Evolutionary conservation across 2,329 filamentous ascomycete genomes (phyloP).

Genomic region (Alternaria ethzedia): DNA sequence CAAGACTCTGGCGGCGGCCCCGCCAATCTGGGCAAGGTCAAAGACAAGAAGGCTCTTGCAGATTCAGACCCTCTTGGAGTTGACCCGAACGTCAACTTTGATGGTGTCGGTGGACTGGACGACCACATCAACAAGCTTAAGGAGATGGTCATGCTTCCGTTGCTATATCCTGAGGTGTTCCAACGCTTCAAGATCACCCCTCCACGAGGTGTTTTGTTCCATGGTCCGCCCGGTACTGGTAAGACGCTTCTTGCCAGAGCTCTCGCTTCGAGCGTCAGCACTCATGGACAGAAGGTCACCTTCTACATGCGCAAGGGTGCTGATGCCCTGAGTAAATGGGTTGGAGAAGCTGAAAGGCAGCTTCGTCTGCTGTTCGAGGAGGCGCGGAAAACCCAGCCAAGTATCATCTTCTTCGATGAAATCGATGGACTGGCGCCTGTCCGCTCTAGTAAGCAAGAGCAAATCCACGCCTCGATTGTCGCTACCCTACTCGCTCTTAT

Average conservation of each 20-base stretch:
- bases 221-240: slow-evolving; percentile 95
- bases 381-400: slow-evolving; percentile 91
- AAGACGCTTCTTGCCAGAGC: slow-evolving; percentile 96
- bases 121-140: slow-evolving; percentile 96
- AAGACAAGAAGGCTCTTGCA: slow-evolving; percentile 87
- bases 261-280: slow-evolving; percentile 86
- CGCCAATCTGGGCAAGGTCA: slow-evolving; percentile 89
- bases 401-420: slow-evolving; percentile 99
- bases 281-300: slow-evolving; percentile 90
- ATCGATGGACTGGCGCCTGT: slow-evolving; percentile 97
- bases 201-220: slow-evolving; percentile 92
- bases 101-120: slow-evolving; percentile 88
- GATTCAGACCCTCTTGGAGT: slow-evolving; percentile 95
- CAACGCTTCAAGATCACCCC: slow-evolving; percentile 90
- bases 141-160: slow-evolving; percentile 95
- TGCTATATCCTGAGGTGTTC: slow-evolving; percentile 95
- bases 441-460: slow-evolving; percentile 96
- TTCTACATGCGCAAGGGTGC: slow-evolving; percentile 99
- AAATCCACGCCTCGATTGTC: slow-evolving; percentile 93
- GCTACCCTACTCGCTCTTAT: slow-evolving; percentile 59
- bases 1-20: slow-evolving; percentile 66
- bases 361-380: slow-evolving; percentile 93
- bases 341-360: slow-evolving; percentile 96
- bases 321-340: slow-evolving; percentile 97
- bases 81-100: slow-evolving; percentile 90